Evolutionary conservation across 768 basidiomycete genomes (phyloP).

Genomic region (Lanmaoa pseudosensibilis): DNA sequence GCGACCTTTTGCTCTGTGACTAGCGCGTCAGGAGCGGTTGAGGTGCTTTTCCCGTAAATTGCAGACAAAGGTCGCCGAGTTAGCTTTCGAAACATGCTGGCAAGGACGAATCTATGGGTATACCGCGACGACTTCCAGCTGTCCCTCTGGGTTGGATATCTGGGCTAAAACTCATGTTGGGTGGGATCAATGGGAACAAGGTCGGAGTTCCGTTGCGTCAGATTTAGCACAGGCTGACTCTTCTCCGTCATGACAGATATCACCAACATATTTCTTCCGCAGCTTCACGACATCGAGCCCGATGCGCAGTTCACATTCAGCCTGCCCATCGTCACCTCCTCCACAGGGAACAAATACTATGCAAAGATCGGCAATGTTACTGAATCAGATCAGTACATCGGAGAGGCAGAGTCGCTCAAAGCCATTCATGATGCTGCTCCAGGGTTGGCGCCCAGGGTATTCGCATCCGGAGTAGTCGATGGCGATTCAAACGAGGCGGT

Average conservation of each 20-base stretch:
- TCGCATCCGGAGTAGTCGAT: conserved; percentile 45
- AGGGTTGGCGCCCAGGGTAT: conserved; percentile 58
- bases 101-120: not conserved
- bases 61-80: not conserved
- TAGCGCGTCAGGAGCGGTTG: not conserved
- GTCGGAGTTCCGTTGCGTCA: not conserved
- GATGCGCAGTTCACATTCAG: conserved; percentile 45
- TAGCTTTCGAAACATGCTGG: not conserved
- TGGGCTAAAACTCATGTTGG: not conserved
- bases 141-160: not conserved
- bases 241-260: conserved; percentile 18
- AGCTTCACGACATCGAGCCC: conserved; percentile 52
- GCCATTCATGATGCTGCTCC: conserved; percentile 66
- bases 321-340: conserved; percentile 52
- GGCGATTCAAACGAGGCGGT: conserved; percentile 28
- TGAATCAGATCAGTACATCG: conserved; percentile 64
- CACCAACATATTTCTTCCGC: conserved; percentile 37
- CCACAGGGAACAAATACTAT: conserved; percentile 58
- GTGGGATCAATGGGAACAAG: not conserved
- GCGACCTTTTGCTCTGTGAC: not conserved
- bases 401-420: conserved; percentile 68
- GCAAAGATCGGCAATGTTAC: conserved; percentile 53
- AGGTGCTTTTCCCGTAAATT: not conserved
- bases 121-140: not conserved
- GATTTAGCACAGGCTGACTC: not conserved